These are phyloP conservation scores for Pyrrhoderma noxium DNA, from an alignment of 1,284 basidiomycete species.

Conservation along the genomic window DNA sequence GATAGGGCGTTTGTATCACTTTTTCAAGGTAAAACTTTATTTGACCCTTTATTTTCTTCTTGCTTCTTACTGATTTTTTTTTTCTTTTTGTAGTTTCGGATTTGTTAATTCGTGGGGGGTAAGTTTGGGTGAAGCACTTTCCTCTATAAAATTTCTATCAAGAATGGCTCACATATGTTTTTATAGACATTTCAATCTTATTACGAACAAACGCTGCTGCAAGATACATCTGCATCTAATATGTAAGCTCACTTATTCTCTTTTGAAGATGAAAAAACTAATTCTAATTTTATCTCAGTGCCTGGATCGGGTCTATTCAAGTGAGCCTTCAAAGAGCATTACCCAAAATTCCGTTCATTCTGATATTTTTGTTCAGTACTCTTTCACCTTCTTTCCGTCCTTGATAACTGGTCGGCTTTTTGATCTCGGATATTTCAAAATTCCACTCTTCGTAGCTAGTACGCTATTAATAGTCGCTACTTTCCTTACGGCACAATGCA, in stretches of 20 bases:
- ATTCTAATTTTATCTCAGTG: constrained; percentile 19
- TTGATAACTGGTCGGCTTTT: constrained; percentile 46
- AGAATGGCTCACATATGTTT: constrained; percentile 16
- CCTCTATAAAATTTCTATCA: not conserved
- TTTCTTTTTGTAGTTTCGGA: constrained; percentile 26
- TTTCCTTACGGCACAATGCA: constrained; percentile 50
- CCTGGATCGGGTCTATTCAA: constrained; percentile 37
- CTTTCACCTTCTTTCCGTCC: constrained; percentile 35
- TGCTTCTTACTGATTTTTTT: not conserved
- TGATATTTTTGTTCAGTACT: constrained; percentile 30
- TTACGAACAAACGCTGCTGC: constrained; percentile 38
- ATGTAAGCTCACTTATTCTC: constrained; percentile 25
- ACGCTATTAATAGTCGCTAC: constrained; percentile 40
- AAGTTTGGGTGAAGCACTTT: constrained; percentile 18
- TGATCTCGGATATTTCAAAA: constrained; percentile 49
- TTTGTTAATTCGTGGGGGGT: constrained; percentile 39
- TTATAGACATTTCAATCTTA: constrained; percentile 46
- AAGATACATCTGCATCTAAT: constrained; percentile 28
- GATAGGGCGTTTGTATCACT: constrained; percentile 24
- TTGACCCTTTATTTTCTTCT: not conserved
- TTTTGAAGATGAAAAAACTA: constrained; percentile 17
- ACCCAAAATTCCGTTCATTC: constrained; percentile 19
- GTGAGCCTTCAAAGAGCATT: constrained; percentile 16
- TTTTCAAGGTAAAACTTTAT: constrained; percentile 26
- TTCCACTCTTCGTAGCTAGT: constrained; percentile 38